These are phyloP conservation scores for Selaginella tamariscina DNA, from an alignment of 75 land plant genomes.

Conservation along the genomic window DNA sequence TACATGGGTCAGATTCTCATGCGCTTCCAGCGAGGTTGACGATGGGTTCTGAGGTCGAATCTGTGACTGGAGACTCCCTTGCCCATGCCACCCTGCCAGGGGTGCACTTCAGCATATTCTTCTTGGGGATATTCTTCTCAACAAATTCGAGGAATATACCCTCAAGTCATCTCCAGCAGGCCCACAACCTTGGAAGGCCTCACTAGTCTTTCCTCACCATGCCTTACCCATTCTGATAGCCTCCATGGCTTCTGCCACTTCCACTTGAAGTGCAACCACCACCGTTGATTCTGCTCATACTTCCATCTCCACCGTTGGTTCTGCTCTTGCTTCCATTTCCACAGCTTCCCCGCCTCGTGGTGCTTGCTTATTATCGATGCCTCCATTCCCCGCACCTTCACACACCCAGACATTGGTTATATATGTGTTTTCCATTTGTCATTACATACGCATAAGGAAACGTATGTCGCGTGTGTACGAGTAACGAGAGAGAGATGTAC, in stretches of 20 bases:
- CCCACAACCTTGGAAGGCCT: constrained; percentile 37
- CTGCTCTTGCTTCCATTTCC: constrained; percentile 76
- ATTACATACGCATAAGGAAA: no score
- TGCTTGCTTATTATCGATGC: not conserved
- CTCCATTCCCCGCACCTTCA: not conserved
- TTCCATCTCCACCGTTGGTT: no score
- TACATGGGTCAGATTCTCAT: not conserved
- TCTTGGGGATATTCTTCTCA: not conserved
- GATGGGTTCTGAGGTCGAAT: constrained; percentile 18
- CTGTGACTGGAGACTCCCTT: constrained; percentile 19
- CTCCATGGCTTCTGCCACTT: constrained; percentile 95
- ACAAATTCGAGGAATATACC: no score
- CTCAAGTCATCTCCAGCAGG: constrained; percentile 19
- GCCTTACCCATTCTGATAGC: constrained; percentile 75
- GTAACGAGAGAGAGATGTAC: not conserved
- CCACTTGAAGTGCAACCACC: constrained; percentile 88
- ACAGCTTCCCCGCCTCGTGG: constrained; percentile 50
- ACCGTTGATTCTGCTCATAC: constrained; percentile 86
- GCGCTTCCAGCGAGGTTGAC: not conserved
- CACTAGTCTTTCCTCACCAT: constrained; percentile 57
- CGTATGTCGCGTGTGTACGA: not conserved
- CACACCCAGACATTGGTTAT: not conserved
- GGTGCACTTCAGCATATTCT: constrained; percentile 6
- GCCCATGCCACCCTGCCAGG: constrained; percentile 14
- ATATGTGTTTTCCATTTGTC: no score